phyloP scores from a whole-genome alignment of 2,329 filamentous ascomycete genomes.

The Nannizziopsis arthrosporioides region DNA sequence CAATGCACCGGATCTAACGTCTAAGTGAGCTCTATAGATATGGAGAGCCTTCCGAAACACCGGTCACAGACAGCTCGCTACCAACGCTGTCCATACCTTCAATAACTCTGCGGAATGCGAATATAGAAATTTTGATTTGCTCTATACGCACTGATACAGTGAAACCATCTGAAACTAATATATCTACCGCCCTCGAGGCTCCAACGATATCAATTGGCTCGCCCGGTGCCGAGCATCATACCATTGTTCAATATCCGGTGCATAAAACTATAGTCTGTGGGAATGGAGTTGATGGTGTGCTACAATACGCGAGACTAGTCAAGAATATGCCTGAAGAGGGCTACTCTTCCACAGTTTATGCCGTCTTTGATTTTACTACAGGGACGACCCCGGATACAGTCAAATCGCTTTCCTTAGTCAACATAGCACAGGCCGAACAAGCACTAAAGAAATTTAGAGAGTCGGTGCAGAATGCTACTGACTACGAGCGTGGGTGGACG shows the following conservation, averaged over 20 bases:
- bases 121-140: conserved; percentile 50
- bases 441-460: conserved; percentile 58
- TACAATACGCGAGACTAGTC: conserved; percentile 27
- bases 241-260: conserved; percentile 65
- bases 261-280: conserved; percentile 68
- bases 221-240: conserved; percentile 52
- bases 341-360: conserved; percentile 23
- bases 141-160: conserved; percentile 40
- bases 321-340: conserved; percentile 23
- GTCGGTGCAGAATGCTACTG: conserved; percentile 55
- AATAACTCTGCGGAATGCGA: conserved; percentile 43
- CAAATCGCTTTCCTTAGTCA: conserved; percentile 42
- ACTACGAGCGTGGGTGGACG: conserved; percentile 65
- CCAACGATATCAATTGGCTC: conserved; percentile 60
- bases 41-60: conserved; percentile 40
- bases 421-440: conserved; percentile 50
- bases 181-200: conserved; percentile 57
- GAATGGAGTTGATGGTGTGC: conserved; percentile 57
- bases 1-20: background rate
- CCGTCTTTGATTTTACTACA: conserved; percentile 36
- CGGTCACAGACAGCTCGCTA: conserved; percentile 40
- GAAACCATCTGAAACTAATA: conserved; percentile 39
- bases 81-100: conserved; percentile 46
- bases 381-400: conserved; percentile 32
- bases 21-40: conserved; percentile 35